Conservation (phyloP, 768 basidiomycete genomes). For the Dendrothele bispora region DNA sequence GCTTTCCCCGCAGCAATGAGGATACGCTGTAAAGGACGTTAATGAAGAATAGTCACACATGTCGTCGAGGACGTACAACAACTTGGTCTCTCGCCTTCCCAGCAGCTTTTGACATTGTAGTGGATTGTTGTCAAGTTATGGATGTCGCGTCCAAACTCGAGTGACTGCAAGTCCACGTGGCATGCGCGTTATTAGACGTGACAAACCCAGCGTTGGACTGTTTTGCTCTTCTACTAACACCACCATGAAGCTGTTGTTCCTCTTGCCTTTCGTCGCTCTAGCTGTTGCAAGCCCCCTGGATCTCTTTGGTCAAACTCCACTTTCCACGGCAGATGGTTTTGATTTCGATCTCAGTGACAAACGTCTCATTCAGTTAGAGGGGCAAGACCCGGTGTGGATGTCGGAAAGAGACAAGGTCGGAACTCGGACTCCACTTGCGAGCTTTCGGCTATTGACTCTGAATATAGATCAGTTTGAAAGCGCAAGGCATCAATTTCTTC, state of each 20-base stretch:
- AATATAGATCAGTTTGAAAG: slow-evolving; percentile 72
- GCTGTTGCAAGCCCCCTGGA: slow-evolving; percentile 40
- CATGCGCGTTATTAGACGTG: not conserved
- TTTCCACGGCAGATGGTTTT: slow-evolving; percentile 49
- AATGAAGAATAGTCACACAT: slow-evolving; percentile 13
- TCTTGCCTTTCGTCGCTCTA: slow-evolving; percentile 14
- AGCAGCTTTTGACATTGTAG: slow-evolving; percentile 68
- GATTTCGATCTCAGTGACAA: slow-evolving; percentile 69
- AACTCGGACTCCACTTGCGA: slow-evolving; percentile 3
- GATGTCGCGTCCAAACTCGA: not conserved
- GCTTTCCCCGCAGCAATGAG: slow-evolving; percentile 93
- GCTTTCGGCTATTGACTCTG: not conserved
- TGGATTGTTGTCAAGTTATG: not conserved
- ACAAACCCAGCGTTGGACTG: slow-evolving; percentile 1
- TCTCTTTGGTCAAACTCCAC: slow-evolving; percentile 36
- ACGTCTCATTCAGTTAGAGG: slow-evolving; percentile 77
- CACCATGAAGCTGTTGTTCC: slow-evolving; percentile 7
- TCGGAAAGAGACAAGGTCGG: slow-evolving; percentile 86
- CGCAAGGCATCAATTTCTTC: slow-evolving; percentile 79
- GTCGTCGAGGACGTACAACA: slow-evolving; percentile 54
- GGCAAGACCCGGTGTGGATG: slow-evolving; percentile 72
- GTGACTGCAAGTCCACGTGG: slow-evolving; percentile 5
- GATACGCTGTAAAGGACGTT: slow-evolving; percentile 60
- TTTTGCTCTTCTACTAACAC: slow-evolving; percentile 7
- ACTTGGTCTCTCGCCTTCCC: slow-evolving; percentile 67